Base-by-base conservation (phyloP, 2,329 filamentous ascomycete species). In the Aspergillus japonicus region DNA sequence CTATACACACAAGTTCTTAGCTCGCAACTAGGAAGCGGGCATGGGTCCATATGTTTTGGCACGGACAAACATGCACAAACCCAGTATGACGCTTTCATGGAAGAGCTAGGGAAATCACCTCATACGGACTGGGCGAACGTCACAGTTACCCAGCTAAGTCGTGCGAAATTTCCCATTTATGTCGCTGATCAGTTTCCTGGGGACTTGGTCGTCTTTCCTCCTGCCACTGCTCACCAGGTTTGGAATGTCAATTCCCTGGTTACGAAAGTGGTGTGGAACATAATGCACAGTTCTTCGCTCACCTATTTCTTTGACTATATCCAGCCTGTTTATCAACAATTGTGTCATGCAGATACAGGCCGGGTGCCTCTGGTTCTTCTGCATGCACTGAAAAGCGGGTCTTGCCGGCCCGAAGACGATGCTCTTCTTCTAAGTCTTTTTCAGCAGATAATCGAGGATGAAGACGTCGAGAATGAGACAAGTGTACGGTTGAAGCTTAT, bases 201-300 rank as follows among this genome's bases (percentile, higher is more conserved):
- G 10, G 73, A 76, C 56, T 62, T 76, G 21, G 71, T 75, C 5
- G 67, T 75, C 11, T 74, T 75, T 54, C 73, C 73, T 47, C 69
- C 73, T n/a, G 69, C 71, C 21, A 74, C 73, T 50, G 70, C 73
- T 11, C 73, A 76, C 58, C 73, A 76, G 56, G 67, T 76, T 47
- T 75, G 72, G 73, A 75, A 76, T 59, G 66, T 72, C 19, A 69
- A 69, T 35, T 62, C 67, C 2, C 62, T 75, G 55, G 72, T 72
- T 12, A 74, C 72, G 16, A 75, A 75, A 56, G 63, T 75, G 16
- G 73, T 75, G 31, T 75, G 73, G 73, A 75, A 75, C 55, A 73
- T 74, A 23, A 67, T 76, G 52, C 73, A 75, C 64, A 63, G 70
- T 14, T 67, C 73, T 6, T 75, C 73, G 12, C 61, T 75, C 7